Percentiles rank a stretch among this genome's conserved stretches.
Conservation (phyloP, 306 rosid species). For the Albizia julibrissin region DNA sequence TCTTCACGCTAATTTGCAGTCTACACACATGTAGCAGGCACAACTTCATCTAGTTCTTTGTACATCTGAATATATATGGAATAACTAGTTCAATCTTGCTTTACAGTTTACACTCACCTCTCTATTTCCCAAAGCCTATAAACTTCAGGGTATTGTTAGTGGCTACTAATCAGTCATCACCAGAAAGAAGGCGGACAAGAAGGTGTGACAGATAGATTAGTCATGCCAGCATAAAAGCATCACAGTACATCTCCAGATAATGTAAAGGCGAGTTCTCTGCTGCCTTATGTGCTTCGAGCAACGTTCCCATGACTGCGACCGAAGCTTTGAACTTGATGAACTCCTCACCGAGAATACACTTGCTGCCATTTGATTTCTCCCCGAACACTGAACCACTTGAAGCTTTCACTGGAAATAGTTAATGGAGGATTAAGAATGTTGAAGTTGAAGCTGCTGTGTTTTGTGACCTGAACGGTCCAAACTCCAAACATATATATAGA, state of each 20-base stretch:
- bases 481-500: constrained; percentile 21
- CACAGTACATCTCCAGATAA: constrained; percentile 94
- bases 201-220: constrained; percentile 31
- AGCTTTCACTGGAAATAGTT: constrained; percentile 11
- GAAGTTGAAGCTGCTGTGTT: constrained; percentile 11
- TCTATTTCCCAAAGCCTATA: not conserved
- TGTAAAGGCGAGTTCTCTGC: constrained; percentile 83
- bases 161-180: not conserved
- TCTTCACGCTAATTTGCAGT: constrained; percentile 23
- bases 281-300: constrained; percentile 80
- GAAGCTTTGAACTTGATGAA: constrained; percentile 57
- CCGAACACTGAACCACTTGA: not conserved
- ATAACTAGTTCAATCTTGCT: constrained; percentile 2
- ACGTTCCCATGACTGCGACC: constrained; percentile 48
- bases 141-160: not conserved
- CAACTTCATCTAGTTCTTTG: constrained; percentile 20
- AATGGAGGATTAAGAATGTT: not conserved
- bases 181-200: not conserved
- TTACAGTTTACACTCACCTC: not conserved
- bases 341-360: constrained; percentile 52
- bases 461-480: constrained; percentile 35
- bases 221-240: constrained; percentile 85
- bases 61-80: constrained; percentile 30
- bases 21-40: constrained; percentile 36
- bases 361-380: constrained; percentile 45